A percentile compares a stretch with the other conserved stretches of the same genome.
phyloP scores from a whole-genome alignment of 108 stramenopile species.

The Nannochloropsis granulata region DNA sequence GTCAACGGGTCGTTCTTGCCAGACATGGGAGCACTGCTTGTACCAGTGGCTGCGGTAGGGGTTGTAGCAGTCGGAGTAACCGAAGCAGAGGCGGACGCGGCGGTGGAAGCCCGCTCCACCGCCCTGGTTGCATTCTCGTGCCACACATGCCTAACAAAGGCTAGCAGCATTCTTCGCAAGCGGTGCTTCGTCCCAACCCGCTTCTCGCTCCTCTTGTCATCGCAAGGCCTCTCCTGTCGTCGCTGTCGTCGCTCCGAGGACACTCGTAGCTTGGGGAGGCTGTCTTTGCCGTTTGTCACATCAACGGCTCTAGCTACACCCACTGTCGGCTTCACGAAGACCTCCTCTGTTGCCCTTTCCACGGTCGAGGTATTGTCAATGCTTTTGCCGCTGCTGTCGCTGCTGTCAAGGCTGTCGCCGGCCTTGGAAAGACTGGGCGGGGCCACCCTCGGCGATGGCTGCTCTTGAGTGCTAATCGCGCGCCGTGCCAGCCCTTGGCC shows the following conservation, averaged over 20 bases:
- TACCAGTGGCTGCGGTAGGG: too few relatives aligned
- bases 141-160: background rate
- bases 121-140: background rate
- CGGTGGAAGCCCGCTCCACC: background rate
- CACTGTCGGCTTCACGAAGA: too few relatives aligned
- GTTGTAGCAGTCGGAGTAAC: too few relatives aligned
- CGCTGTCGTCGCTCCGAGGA: background rate
- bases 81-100: too few relatives aligned
- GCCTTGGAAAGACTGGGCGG: background rate
- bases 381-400: too few relatives aligned
- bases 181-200: background rate
- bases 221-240: background rate
- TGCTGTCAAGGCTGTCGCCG: too few relatives aligned
- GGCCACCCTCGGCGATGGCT: background rate
- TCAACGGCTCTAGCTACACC: too few relatives aligned
- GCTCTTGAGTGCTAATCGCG: background rate
- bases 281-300: too few relatives aligned
- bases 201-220: background rate
- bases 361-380: too few relatives aligned
- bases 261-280: background rate
- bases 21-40: too few relatives aligned
- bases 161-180: background rate
- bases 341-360: too few relatives aligned
- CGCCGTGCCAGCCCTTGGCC: background rate
- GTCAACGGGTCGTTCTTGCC: too few relatives aligned